A percentile compares a stretch with the other conserved stretches of the same genome.
Evolutionary conservation across 495 filamentous ascomycete genomes (phyloP).

Genomic region (Neurospora hispaniola): DNA sequence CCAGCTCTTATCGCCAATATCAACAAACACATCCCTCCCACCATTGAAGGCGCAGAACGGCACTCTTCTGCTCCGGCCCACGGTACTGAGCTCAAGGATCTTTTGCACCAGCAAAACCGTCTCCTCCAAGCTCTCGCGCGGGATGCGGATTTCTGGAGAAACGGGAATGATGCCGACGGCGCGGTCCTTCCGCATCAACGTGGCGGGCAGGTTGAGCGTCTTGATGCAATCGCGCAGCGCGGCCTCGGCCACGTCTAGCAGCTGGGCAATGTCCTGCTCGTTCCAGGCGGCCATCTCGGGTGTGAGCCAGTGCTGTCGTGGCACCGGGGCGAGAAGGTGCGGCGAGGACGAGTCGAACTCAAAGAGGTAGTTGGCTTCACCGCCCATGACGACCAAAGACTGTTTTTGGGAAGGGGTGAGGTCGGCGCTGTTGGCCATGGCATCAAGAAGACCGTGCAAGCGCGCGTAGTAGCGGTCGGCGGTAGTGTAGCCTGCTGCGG

Average conservation of each 20-base stretch:
- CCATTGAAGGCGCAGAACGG: slow-evolving; percentile 99
- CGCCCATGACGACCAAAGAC: slow-evolving; percentile 79
- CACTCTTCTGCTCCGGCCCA: slow-evolving; percentile 38
- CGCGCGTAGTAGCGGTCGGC: slow-evolving; percentile 72
- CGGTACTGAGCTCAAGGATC: slow-evolving; percentile 67
- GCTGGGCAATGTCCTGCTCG: slow-evolving; percentile 60
- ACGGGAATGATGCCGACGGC: slow-evolving; percentile 82
- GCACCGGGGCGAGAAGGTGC: slow-evolving; percentile 50
- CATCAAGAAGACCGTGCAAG: slow-evolving; percentile 73
- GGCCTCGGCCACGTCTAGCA: slow-evolving; percentile 79
- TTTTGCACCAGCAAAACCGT: slow-evolving; percentile 91
- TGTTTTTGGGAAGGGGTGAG: slow-evolving; percentile 55
- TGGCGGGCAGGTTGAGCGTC: slow-evolving; percentile 65
- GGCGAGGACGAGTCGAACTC: slow-evolving; percentile 49
- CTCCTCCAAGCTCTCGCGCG: slow-evolving; percentile 86
- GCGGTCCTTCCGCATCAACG: slow-evolving; percentile 77
- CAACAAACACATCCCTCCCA: slow-evolving; percentile 94
- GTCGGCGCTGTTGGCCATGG: slow-evolving; percentile 51
- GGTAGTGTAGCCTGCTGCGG: slow-evolving; percentile 90
- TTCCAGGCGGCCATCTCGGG: slow-evolving; percentile 82
- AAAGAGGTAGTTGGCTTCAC: slow-evolving; percentile 80
- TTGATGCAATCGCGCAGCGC: slow-evolving; percentile 69
- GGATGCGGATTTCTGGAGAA: slow-evolving; percentile 49
- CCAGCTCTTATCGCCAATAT: slow-evolving; percentile 96
- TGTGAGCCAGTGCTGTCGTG: slow-evolving; percentile 65